Evolutionary conservation across 139 green algal species (phyloP), one percentile per base, ranked within the genome.

Genomic region (Diplosphaera chodatii): DNA sequence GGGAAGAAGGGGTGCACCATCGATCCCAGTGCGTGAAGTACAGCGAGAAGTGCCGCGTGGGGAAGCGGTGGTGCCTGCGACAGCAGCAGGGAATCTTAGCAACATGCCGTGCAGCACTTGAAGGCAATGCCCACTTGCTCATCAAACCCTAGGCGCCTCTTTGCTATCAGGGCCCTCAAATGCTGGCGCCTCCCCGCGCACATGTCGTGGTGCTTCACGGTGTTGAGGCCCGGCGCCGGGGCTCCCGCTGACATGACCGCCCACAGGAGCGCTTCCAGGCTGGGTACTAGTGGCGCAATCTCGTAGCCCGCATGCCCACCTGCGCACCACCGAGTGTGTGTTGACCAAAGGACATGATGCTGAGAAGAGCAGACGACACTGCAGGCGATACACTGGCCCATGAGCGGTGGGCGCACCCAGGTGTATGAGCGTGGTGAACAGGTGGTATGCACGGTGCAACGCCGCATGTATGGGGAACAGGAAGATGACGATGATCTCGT

Each of bases 11-110:
- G 48, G 25, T 80, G 64, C 77, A 86, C 75, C 77, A 70, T 3
- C 85, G 73, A 77, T 97, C 91, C 91, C 89, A 97, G 81, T 96
- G 90, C 1, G 91, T 96, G 79, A 96, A 93, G 83, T 97, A 97
- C 27, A 97, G 85, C 1, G 82, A 90, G 79, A 94, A 96, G 81
- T 97, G 89, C 32, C 73, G 74, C 25, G 59, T 85, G 31, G 89
- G 89, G 78, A 75, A 87, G 37, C 84, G 79, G 82, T 97, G 91
- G 79, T 97, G 91, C 91, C 95, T 90, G 84, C 37, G 10, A n/a
- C n/a, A n/a, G n/a, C n/a, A n/a, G n/a, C n/a, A n/a, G n/a, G n/a
- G n/a, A n/a, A n/a, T n/a, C n/a, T n/a, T n/a, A n/a, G n/a, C n/a
- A n/a, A n/a, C n/a, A n/a, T n/a, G n/a, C n/a, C n/a, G n/a, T n/a